A percentile compares a stretch with the other conserved stretches of the same genome.
These are phyloP conservation scores for Cardamine chenopodiifolia DNA, from an alignment of 345 rosid species.

Conservation along the genomic window DNA sequence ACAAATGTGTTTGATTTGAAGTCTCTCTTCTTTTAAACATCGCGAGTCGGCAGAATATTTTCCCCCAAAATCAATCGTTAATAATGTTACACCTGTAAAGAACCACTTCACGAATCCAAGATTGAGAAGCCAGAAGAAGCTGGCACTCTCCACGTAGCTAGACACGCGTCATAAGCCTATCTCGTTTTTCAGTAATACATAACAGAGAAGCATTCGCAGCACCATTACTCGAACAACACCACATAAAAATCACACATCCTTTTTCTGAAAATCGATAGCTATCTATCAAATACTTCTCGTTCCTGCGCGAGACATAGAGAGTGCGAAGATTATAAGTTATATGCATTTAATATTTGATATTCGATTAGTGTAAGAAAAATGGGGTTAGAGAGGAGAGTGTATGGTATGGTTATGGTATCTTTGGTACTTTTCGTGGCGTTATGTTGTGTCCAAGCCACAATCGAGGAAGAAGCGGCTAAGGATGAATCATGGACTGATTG, in stretches of 20 bases:
- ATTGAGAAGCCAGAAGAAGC: constrained; percentile 28
- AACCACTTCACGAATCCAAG: constrained; percentile 36
- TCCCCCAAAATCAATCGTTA: neutral
- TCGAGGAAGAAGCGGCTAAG: constrained; percentile 27
- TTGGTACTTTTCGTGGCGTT: constrained; percentile 29
- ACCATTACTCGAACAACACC: constrained; percentile 16
- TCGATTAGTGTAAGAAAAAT: constrained; percentile 15
- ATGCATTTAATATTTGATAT: neutral
- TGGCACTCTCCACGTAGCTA: constrained; percentile 28
- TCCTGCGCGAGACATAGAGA: neutral
- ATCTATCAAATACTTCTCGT: constrained; percentile 7
- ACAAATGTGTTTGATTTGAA: constrained; percentile 5
- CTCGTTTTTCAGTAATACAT: constrained; percentile 16
- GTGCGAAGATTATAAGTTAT: neutral
- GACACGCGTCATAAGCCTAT: constrained; percentile 20
- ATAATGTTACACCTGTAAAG: constrained; percentile 32
- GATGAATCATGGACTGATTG: constrained; percentile 38
- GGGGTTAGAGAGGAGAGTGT: constrained; percentile 23
- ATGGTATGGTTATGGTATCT: constrained; percentile 25
- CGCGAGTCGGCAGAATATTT: constrained; percentile 31
- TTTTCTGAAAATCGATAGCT: neutral
- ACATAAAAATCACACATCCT: neutral
- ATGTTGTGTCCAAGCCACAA: constrained; percentile 20
- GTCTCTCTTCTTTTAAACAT: neutral
- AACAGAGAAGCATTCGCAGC: constrained; percentile 12